These are phyloP conservation scores for Aspergillus cavernicola DNA, from an alignment of 495 filamentous ascomycete genomes.

Conservation along the genomic window DNA sequence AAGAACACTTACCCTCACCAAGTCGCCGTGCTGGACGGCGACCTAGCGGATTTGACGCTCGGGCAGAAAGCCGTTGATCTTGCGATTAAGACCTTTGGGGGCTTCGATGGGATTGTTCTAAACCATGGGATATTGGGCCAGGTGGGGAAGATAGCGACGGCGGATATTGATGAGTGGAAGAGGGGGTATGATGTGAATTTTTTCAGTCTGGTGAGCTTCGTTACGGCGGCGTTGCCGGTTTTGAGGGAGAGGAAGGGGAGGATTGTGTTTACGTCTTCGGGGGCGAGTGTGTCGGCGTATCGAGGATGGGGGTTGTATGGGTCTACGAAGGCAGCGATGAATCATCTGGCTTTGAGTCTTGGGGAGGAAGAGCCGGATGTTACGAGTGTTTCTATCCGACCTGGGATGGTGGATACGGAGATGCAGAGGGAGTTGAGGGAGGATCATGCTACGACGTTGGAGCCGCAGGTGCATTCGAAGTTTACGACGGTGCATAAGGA, in stretches of 20 bases:
- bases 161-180: slow-evolving; percentile 67
- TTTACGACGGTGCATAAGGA: slow-evolving; percentile 64
- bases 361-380: slow-evolving; percentile 77
- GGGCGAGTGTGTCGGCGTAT: slow-evolving; percentile 66
- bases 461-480: slow-evolving; percentile 58
- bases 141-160: slow-evolving; percentile 65
- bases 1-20: slow-evolving; percentile 60
- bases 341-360: slow-evolving; percentile 71
- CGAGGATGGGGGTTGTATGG: slow-evolving; percentile 78
- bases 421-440: slow-evolving; percentile 87
- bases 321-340: slow-evolving; percentile 82
- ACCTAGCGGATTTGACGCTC: slow-evolving; percentile 64
- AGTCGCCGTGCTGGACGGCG: slow-evolving; percentile 70
- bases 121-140: slow-evolving; percentile 84
- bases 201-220: slow-evolving; percentile 73
- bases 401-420: slow-evolving; percentile 85
- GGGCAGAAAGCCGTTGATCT: slow-evolving; percentile 58
- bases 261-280: slow-evolving; percentile 73
- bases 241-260: slow-evolving; percentile 66
- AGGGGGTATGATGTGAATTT: slow-evolving; percentile 77
- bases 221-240: slow-evolving; percentile 69
- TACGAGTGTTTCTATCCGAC: slow-evolving; percentile 66
- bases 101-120: slow-evolving; percentile 75
- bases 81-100: slow-evolving; percentile 62
- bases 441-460: slow-evolving; percentile 61